Evolutionary conservation across 257 asterid species (phyloP), one percentile per base, ranked within the genome.

Genomic region (Prunella vulgaris): DNA sequence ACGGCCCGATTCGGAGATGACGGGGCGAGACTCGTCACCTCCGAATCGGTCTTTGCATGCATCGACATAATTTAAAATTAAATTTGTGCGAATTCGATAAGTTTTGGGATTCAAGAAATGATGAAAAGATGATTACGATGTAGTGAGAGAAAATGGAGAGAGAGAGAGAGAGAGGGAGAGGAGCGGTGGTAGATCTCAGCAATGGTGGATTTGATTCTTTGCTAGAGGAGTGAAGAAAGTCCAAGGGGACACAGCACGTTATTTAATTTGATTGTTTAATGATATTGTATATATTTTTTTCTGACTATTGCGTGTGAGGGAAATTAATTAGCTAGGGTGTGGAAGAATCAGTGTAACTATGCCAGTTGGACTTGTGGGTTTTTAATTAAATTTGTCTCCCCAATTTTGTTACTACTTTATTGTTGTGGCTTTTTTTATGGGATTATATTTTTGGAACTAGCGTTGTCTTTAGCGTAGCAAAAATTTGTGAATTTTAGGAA

Each of bases 41-140:
- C 97, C 27, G 98, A 90, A 75, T 93, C 97, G 9, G 98, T 88
- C 79, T 90, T 93, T 0, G 72, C 90, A 66, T 90, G 97, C 85
- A 81, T 79, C 52, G 95, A 85, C 95, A 81, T 87, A 67, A 52
- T 56, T 18, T 0, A 24, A 14, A 14, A 2, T 12, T 18, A 3
- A 38, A 3, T 14, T 46, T 46, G 14, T 9, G 48, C 4, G 3
- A 10, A 10, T 12, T 42, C 14, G 51, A 13, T 3, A 3, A 42
- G 17, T 5, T 8, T 15, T 46, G 9, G 20, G 9, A 46, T n/a
- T 46, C 7, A 46, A n/a, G 52, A 44, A 5, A 44, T 46, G 21
- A 46, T 46, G 49, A 13, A 13, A 12, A 22, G 76, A 49, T 33
- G 15, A 33, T 10, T 27, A 24, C 15, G 35, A 33, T 18, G n/a